Base-by-base conservation (phyloP, 345 rosid species). In the Laguncularia racemosa region DNA sequence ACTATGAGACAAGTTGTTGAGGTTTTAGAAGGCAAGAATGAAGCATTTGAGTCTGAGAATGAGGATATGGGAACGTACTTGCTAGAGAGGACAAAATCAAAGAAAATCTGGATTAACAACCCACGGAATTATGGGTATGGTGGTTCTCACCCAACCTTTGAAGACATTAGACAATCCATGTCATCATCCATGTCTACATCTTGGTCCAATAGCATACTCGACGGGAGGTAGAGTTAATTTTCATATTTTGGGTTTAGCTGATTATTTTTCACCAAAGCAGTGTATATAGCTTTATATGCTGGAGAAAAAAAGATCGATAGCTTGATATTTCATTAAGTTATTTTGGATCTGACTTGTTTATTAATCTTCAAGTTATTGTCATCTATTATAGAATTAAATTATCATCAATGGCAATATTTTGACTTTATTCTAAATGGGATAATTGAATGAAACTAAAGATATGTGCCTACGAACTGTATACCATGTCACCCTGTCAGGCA, bases 1-100 rank as follows among this genome's bases (percentile, higher is more conserved):
- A 76, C 79, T 16, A 87, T 84, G 91, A 84, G 97, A 62, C 97
- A 90, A 63, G 95, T 72, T 1, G 81, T 81, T 60, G 80, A 84
- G 54, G 62, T 80, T 38, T 68, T 87, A 66, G 85, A 83, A 33
- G 82, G 84, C 40, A 80, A 69, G 46, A 76, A 56, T 33, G 76
- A 79, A 61, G 43, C 13, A 46, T 47, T 7, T 57, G 89, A 82
- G 53, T 13, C 48, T 28, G 90, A 75, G 51, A 69, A 33, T 18
- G 89, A 89, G 59, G 71, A 72, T 14, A 67, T 77, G 75, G 86
- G 75, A 26, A 82, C 74, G 16, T 77, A 74, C 23, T 69, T 85
- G 74, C 71, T 86, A 17, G 58, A 71, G 18, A 74, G 66, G 40
- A 47, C 73, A 58, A 71, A 62, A n/a, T 40, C 71, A 0, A 60